Percentiles rank a stretch among this genome's conserved stretches.
Evolutionary conservation across 2,329 filamentous ascomycete species (phyloP).

Genomic region (Pseudocercospora cruenta): DNA sequence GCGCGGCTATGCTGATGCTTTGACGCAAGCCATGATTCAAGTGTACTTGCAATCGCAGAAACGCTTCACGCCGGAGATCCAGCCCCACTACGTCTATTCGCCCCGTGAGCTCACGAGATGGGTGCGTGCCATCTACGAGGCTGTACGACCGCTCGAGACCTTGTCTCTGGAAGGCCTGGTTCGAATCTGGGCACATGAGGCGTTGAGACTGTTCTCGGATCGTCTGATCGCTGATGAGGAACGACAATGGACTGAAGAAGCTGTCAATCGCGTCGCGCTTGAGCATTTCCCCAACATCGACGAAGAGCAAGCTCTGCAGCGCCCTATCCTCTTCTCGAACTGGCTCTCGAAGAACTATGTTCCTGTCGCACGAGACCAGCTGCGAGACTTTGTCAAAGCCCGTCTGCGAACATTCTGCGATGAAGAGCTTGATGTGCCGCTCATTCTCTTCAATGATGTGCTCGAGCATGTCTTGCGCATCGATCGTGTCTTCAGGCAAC

Average conservation of each 20-base stretch:
- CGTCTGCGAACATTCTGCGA: constrained; percentile 98
- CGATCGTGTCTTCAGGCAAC: constrained; percentile 96
- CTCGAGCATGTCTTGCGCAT: constrained; percentile 97
- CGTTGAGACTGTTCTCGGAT: constrained; percentile 94
- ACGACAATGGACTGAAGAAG: constrained; percentile 90
- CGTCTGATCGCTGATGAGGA: constrained; percentile 93
- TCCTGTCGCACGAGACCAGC: constrained; percentile 89
- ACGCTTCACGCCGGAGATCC: constrained; percentile 92
- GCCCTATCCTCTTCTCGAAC: constrained; percentile 97
- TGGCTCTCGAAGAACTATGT: constrained; percentile 99
- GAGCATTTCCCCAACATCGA: constrained; percentile 97
- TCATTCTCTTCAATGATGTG: constrained; percentile 99
- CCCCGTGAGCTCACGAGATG: constrained; percentile 97
- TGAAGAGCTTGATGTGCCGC: constrained; percentile 96
- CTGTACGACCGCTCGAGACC: constrained; percentile 86
- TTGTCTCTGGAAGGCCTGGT: constrained; percentile 88
- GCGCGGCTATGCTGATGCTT: constrained; percentile 89
- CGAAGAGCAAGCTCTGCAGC: constrained; percentile 82
- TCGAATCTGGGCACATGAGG: constrained; percentile 97
- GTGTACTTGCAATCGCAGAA: constrained; percentile 95
- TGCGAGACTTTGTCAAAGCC: constrained; percentile 97
- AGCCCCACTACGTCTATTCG: constrained; percentile 99
- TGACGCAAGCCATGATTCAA: constrained; percentile 97
- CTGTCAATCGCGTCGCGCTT: constrained; percentile 81
- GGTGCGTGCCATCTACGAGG: constrained; percentile 97